phyloP scores from a whole-genome alignment of 805 yeast genomes.

The Zygosaccharomyces lentus region DNA sequence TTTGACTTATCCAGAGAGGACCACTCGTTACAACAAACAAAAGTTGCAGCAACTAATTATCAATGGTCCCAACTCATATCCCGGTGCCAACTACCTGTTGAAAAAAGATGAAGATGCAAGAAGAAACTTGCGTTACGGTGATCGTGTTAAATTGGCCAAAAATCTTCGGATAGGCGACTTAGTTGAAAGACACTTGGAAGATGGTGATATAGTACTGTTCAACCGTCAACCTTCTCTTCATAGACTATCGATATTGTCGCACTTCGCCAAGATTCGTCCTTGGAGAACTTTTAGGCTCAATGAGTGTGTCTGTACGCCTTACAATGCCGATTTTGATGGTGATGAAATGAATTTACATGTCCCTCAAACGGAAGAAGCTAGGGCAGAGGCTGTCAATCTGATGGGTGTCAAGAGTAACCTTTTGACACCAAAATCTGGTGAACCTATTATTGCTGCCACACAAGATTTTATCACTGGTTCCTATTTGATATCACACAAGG shows the following conservation, averaged over 20 bases:
- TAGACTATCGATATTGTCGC: constrained; percentile 88
- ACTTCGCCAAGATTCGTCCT: constrained; percentile 92
- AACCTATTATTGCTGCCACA: constrained; percentile 98
- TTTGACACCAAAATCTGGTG: constrained; percentile 95
- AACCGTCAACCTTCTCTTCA: constrained; percentile 98
- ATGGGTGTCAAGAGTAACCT: constrained; percentile 97
- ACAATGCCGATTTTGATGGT: constrained; percentile 99
- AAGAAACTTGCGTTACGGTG: constrained; percentile 86
- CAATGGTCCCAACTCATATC: constrained; percentile 85
- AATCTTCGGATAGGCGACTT: constrained; percentile 81
- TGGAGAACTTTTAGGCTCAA: constrained; percentile 97
- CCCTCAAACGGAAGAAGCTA: constrained; percentile 97
- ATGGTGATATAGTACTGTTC: constrained; percentile 92
- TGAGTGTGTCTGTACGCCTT: constrained; percentile 99
- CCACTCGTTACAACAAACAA: constrained; percentile 77
- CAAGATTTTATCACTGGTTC: constrained; percentile 99
- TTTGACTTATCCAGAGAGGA: constrained; percentile 91
- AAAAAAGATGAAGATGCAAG: constrained; percentile 82
- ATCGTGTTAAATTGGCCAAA: constrained; percentile 70
- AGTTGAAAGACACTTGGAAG: constrained; percentile 95
- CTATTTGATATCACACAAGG: constrained; percentile 86
- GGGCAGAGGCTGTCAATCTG: constrained; percentile 96
- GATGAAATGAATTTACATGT: constrained; percentile 99
- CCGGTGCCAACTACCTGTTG: constrained; percentile 92
- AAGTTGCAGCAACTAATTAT: constrained; percentile 70